Evolutionary conservation across 169 alveolate species (phyloP).

Genomic region (Cystoisospora suis): DNA sequence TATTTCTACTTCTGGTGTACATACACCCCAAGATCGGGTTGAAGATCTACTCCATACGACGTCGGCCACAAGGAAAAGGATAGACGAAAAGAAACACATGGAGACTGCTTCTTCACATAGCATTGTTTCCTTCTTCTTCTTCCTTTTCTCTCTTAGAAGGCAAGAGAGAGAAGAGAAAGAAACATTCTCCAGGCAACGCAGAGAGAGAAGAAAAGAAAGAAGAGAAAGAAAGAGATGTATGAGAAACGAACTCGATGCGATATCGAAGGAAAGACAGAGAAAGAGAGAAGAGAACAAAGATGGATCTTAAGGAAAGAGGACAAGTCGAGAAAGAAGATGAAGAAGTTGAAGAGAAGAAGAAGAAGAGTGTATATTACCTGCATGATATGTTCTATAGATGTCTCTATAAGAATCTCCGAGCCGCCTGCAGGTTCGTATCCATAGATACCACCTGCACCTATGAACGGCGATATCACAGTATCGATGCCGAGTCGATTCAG

Average conservation of each 20-base stretch:
- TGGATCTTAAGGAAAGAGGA: background rate
- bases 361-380: constrained; percentile 28
- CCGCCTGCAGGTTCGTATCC: constrained; percentile 48
- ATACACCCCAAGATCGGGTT: too few species aligned
- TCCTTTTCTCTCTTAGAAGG: too few species aligned
- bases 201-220: too few species aligned
- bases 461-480: constrained; percentile 6
- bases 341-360: background rate
- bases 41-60: too few species aligned
- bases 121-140: too few species aligned
- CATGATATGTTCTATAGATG: constrained; percentile 26
- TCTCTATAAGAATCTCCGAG: constrained; percentile 40
- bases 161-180: too few species aligned
- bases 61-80: background rate
- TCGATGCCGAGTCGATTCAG: background rate
- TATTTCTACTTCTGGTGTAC: too few species aligned
- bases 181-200: too few species aligned
- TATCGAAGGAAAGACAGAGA: background rate
- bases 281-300: background rate
- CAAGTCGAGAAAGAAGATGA: background rate
- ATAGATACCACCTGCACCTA: constrained; percentile 58
- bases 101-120: background rate
- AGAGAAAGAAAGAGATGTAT: too few species aligned
- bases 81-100: background rate
- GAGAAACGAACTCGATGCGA: too few species aligned